A percentile compares a stretch with the other conserved stretches of the same genome.
phyloP scores from a whole-genome alignment of 192 early-diverging fungal genomes.

The Mortierella claussenii region DNA sequence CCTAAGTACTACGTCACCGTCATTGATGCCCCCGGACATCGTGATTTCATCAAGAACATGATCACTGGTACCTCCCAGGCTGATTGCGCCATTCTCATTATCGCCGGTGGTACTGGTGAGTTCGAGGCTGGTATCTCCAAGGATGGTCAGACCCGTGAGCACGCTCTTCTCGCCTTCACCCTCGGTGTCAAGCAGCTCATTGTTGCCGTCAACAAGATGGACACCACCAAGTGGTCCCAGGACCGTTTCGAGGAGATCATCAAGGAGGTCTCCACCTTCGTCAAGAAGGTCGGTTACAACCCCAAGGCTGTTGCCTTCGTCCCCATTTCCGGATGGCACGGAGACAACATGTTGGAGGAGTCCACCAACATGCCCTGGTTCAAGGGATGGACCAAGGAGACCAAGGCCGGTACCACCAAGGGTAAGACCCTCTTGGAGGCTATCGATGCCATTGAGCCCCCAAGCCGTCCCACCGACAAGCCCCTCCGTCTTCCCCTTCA shows the following conservation, averaged over 20 bases:
- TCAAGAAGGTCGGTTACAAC: constrained; percentile 98
- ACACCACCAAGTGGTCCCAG: constrained; percentile 95
- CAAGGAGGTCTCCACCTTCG: constrained; percentile 94
- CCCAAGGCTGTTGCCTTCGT: constrained; percentile 93
- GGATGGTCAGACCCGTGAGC: constrained; percentile 99
- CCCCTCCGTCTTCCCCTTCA: constrained; percentile 97
- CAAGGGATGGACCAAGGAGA: constrained; percentile 96
- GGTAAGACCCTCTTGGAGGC: constrained; percentile 93
- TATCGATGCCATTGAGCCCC: constrained; percentile 95
- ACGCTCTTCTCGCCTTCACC: constrained; percentile 97
- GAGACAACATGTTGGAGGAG: constrained; percentile 98
- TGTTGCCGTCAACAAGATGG: constrained; percentile 99
- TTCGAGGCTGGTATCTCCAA: constrained; percentile 98
- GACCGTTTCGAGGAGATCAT: constrained; percentile 96
- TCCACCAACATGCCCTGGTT: constrained; percentile 96
- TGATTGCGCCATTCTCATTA: constrained; percentile 97
- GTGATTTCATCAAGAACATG: constrained; percentile 99
- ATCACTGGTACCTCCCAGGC: constrained; percentile 99
- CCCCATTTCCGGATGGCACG: constrained; percentile 98
- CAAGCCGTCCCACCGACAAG: constrained; percentile 89
- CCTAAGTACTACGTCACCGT: constrained; percentile 97
- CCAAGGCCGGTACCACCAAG: constrained; percentile 72
- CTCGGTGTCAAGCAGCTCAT: constrained; percentile 99
- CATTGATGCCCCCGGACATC: constrained; percentile 99
- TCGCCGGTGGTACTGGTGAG: constrained; percentile 90